phyloP scores from a whole-genome alignment of 768 basidiomycete genomes.

The Austroboletus festivus region DNA sequence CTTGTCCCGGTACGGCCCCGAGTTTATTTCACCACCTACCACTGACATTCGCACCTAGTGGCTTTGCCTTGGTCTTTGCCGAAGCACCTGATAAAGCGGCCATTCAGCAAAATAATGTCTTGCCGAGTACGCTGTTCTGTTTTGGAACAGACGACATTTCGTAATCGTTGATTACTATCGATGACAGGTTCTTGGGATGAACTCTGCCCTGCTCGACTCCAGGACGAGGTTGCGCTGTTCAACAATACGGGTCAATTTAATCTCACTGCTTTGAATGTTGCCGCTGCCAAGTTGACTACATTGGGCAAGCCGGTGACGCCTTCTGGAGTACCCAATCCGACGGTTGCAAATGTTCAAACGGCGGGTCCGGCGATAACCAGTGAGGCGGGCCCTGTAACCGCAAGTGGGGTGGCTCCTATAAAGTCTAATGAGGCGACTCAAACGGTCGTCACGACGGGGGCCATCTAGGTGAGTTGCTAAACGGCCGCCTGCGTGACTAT shows the following conservation, averaged over 20 bases:
- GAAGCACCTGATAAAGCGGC: constrained; percentile 22
- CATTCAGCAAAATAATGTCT: constrained; percentile 13
- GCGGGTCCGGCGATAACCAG: background rate
- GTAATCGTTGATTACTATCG: background rate
- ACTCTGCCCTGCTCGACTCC: constrained; percentile 18
- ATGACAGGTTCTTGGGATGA: constrained; percentile 17
- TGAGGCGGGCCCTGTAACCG: too few species aligned
- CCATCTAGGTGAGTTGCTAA: too few species aligned
- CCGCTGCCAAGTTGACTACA: background rate
- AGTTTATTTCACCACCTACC: background rate
- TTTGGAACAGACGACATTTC: too few species aligned
- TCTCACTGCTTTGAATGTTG: constrained; percentile 8
- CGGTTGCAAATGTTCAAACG: constrained; percentile 6
- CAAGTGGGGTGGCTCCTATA: too few species aligned
- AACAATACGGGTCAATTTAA: constrained; percentile 18
- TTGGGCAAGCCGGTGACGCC: background rate
- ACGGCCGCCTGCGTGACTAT: too few species aligned
- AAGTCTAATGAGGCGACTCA: too few species aligned
- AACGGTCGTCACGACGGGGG: too few species aligned
- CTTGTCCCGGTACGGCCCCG: constrained; percentile 19
- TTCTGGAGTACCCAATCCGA: background rate
- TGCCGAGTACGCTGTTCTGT: constrained; percentile 23
- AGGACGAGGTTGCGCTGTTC: constrained; percentile 18
- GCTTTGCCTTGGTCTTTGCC: constrained; percentile 31
- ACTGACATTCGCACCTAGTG: constrained; percentile 16